Evolutionary conservation across 768 basidiomycete species (phyloP).

Genomic region (Daedaleopsis nitida): DNA sequence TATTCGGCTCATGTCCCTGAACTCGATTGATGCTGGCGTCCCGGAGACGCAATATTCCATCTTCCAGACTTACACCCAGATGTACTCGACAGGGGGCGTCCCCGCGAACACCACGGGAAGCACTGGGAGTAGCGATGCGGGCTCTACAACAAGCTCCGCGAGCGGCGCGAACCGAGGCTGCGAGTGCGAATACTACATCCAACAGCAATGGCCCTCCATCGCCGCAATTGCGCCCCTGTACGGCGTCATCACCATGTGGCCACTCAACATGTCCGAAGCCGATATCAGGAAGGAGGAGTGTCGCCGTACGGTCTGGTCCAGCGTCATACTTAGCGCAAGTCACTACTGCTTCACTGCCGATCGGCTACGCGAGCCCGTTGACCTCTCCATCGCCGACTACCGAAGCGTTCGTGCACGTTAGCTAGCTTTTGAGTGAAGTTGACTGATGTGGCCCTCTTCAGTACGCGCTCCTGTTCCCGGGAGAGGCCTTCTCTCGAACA

Average conservation of each 20-base stretch:
- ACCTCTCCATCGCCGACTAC: conserved; percentile 60
- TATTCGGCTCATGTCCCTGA: conserved; percentile 54
- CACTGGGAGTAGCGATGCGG: neutral
- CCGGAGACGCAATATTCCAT: conserved; percentile 33
- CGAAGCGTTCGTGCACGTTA: conserved; percentile 33
- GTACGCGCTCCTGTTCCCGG: conserved; percentile 73
- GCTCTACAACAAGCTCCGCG: neutral
- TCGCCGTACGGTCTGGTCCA: conserved; percentile 73
- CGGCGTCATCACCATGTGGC: conserved; percentile 66
- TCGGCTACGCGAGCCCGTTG: conserved; percentile 33
- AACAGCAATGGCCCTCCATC: conserved; percentile 48
- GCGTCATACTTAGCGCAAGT: conserved; percentile 61
- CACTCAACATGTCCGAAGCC: conserved; percentile 40
- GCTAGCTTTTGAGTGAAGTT: neutral
- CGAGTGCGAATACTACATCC: conserved; percentile 42
- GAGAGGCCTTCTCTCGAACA: conserved; percentile 49
- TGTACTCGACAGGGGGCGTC: too few species aligned
- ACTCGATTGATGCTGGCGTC: conserved; percentile 60
- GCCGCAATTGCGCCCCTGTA: conserved; percentile 61
- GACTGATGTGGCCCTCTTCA: conserved; percentile 27
- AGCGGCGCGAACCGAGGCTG: conserved; percentile 13
- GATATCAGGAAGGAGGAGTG: conserved; percentile 73
- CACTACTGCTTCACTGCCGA: conserved; percentile 61
- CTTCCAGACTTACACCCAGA: neutral
- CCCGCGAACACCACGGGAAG: too few species aligned